Percentiles rank a stretch among this genome's conserved stretches.
phyloP scores from a whole-genome alignment of 2,329 filamentous ascomycete species.

The Trichoderma brevicompactum region DNA sequence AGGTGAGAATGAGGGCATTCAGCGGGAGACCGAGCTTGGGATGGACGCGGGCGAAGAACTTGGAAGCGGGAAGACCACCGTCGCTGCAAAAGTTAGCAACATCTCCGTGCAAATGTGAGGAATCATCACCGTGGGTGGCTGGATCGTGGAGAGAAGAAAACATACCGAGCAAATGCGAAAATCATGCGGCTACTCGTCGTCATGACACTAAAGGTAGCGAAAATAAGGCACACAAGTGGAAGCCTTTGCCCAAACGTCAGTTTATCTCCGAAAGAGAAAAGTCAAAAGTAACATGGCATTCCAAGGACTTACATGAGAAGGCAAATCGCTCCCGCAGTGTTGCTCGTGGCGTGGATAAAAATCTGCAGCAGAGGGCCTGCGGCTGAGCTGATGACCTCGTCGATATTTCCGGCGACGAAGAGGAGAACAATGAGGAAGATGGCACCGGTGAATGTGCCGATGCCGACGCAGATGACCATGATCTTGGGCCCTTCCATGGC shows the following conservation, averaged over 20 bases:
- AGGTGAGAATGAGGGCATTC: slow-evolving; percentile 66
- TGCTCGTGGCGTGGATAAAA: slow-evolving; percentile 65
- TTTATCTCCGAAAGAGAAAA: background rate
- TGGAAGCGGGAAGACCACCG: slow-evolving; percentile 66
- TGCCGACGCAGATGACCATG: slow-evolving; percentile 61
- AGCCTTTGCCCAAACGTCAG: slow-evolving; percentile 39
- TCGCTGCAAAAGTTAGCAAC: slow-evolving; percentile 45
- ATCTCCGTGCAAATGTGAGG: too few relatives aligned
- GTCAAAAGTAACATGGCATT: background rate
- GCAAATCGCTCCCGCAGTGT: slow-evolving; percentile 63
- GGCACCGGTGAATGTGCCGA: slow-evolving; percentile 65
- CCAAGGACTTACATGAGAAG: slow-evolving; percentile 58
- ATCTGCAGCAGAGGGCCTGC: slow-evolving; percentile 66
- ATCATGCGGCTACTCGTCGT: slow-evolving; percentile 69
- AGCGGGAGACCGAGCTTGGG: slow-evolving; percentile 65
- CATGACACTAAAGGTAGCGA: slow-evolving; percentile 67
- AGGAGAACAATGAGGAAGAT: slow-evolving; percentile 66
- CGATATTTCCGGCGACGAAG: slow-evolving; percentile 64
- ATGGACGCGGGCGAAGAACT: slow-evolving; percentile 65
- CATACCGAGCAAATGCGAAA: slow-evolving; percentile 61
- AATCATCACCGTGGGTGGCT: too few relatives aligned
- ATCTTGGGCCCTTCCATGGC: slow-evolving; percentile 41
- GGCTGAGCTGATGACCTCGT: slow-evolving; percentile 57
- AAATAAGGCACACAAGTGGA: slow-evolving; percentile 65
- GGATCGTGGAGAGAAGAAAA: slow-evolving; percentile 41